Base-by-base conservation (phyloP, 805 yeast genomes). In the Debaryomyces prosopidis region DNA sequence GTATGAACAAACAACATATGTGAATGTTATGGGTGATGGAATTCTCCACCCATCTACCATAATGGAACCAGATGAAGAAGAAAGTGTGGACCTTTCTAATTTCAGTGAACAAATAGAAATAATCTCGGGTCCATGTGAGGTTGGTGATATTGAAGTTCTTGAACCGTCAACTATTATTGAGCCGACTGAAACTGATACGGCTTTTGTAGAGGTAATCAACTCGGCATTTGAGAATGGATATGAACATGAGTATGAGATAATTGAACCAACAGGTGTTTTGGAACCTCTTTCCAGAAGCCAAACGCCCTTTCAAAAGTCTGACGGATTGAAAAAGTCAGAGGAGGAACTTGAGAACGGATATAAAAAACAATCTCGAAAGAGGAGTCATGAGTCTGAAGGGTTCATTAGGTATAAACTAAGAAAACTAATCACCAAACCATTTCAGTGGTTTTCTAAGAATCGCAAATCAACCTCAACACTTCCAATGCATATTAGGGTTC, bases 41-140 rank as follows among this genome's bases (percentile, higher is more conserved):
- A 31, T 33, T 6, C 11, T 46, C 12, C 34, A n/a, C 35, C 45
- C 48, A 5, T 28, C 47, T 14, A 14, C 20, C 5, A 33, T 47
- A 17, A 30, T 34, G 20, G 51, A 47, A 30, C 48, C 48, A 10
- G 50, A 44, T 3, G 35, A 35, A 12, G 37, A 40, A 40, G 6
- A 10, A 3, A 18, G 14, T 14, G 32, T 10, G 2, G 38, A 20
- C 6, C 16, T 15, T 6, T 12, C 16, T 17, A 28, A 18, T 18
- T 16, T 18, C 8, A 26, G 3, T 20, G 8, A 38, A 8, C 9
- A 28, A 7, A 5, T 14, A 8, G 41, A 38, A 26, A 36, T 17
- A 17, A 18, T 34, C n/a, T 8, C 37, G 19, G n/a, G 23, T n/a
- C 8, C 12, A 11, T 17, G 19, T 5, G 37, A 10, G 9, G 17